These are phyloP conservation scores for Podospora didyma DNA, from an alignment of 495 filamentous ascomycete genomes.

Conservation along the genomic window DNA sequence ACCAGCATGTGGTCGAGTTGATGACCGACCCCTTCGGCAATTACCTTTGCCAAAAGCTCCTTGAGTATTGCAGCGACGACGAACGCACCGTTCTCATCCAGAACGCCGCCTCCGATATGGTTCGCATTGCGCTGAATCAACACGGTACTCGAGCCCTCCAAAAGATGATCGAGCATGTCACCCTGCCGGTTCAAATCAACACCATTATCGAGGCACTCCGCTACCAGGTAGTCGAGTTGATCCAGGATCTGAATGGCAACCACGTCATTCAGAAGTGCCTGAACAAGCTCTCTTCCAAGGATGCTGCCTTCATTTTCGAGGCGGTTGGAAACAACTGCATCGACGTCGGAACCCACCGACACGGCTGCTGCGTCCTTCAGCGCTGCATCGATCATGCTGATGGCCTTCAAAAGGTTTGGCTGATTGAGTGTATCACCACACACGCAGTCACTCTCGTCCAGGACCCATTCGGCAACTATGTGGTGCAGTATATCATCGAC, in stretches of 20 bases:
- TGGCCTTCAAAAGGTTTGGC: constrained; percentile 77
- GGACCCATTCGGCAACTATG: constrained; percentile 97
- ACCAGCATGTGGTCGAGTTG: constrained; percentile 86
- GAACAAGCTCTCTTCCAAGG: constrained; percentile 75
- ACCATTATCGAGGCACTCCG: constrained; percentile 77
- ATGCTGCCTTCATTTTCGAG: constrained; percentile 94
- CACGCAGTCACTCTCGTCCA: constrained; percentile 82
- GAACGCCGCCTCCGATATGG: constrained; percentile 79
- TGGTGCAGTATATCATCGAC: constrained; percentile 97
- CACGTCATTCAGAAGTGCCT: constrained; percentile 99
- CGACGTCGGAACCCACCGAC: constrained; percentile 91
- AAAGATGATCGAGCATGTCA: constrained; percentile 98
- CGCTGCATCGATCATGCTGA: constrained; percentile 97
- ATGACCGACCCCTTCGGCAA: constrained; percentile 99
- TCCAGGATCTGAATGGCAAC: constrained; percentile 96
- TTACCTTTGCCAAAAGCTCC: constrained; percentile 94
- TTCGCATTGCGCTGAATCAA: constrained; percentile 89
- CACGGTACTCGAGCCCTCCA: constrained; percentile 94
- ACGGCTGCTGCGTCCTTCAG: constrained; percentile 96
- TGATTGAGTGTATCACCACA: constrained; percentile 79
- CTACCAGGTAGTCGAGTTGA: constrained; percentile 79
- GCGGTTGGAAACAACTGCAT: constrained; percentile 84
- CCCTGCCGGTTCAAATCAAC: constrained; percentile 69
- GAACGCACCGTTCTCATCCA: constrained; percentile 90
- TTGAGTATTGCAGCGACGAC: constrained; percentile 88